Percentiles rank a stretch among this genome's conserved stretches.
phyloP scores from a whole-genome alignment of 331 rosid genomes.

The Prunus yedoensis region DNA sequence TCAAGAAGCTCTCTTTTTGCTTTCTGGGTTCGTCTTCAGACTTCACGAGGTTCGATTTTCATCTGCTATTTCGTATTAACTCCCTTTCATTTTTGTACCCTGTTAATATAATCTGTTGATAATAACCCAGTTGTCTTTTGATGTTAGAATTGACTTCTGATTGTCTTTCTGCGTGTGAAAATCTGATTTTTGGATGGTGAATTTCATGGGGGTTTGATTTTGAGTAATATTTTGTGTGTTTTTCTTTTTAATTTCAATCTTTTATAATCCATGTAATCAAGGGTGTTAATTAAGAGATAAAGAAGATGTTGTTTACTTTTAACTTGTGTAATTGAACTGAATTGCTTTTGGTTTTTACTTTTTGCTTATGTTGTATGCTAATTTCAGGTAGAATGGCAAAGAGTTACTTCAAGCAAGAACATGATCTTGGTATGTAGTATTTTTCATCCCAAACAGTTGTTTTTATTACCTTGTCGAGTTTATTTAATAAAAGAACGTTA shows the following conservation, averaged over 20 bases:
- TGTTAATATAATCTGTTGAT: not conserved
- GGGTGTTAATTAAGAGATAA: not conserved
- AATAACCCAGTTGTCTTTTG: not conserved
- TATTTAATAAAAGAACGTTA: not conserved
- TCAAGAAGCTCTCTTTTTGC: not conserved
- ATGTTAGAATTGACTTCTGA: constrained; percentile 1
- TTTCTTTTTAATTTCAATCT: not conserved
- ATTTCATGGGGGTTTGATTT: not conserved
- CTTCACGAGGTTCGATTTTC: constrained; percentile 4
- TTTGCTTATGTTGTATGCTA: constrained; percentile 18
- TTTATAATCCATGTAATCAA: not conserved
- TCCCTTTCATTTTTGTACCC: not conserved
- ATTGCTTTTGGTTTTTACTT: not conserved
- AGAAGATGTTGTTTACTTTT: not conserved
- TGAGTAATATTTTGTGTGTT: not conserved
- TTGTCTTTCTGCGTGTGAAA: not conserved
- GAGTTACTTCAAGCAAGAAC: constrained; percentile 98
- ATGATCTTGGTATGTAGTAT: constrained; percentile 70
- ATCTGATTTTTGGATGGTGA: not conserved
- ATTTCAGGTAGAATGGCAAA: constrained; percentile 75
- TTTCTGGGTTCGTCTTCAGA: not conserved
- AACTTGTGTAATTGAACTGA: not conserved
- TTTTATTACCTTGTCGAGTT: not conserved
- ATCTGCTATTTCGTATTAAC: not conserved
- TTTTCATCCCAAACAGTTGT: not conserved